phyloP scores from a whole-genome alignment of 257 asterid species.

The Apocynum venetum region DNA sequence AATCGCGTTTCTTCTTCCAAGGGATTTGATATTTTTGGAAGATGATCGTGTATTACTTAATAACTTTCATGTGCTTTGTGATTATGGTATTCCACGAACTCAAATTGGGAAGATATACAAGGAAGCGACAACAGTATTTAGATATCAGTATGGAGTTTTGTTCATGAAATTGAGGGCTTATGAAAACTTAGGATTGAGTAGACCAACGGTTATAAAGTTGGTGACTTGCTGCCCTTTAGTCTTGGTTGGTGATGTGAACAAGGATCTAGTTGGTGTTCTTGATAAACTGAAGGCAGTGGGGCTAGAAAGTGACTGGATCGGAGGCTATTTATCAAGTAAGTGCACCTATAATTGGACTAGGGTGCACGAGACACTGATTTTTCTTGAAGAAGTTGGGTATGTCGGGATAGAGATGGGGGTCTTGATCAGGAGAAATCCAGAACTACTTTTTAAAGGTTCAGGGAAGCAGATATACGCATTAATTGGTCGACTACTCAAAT shows the following conservation, averaged over 20 bases:
- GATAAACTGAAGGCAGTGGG: constrained; percentile 48
- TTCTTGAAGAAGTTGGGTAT: constrained; percentile 67
- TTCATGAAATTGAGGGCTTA: constrained; percentile 47
- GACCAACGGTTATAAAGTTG: constrained; percentile 55
- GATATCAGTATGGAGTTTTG: constrained; percentile 44
- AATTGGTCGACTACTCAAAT: constrained; percentile 61
- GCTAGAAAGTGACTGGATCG: constrained; percentile 58
- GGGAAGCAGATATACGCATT: constrained; percentile 62
- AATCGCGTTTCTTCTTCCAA: constrained; percentile 52
- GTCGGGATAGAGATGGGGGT: constrained; percentile 39
- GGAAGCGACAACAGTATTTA: constrained; percentile 58
- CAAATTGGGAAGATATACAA: constrained; percentile 72
- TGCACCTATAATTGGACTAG: constrained; percentile 58
- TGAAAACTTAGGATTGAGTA: constrained; percentile 61
- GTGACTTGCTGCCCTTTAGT: constrained; percentile 63
- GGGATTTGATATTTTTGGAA: constrained; percentile 50
- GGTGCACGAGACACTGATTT: constrained; percentile 44
- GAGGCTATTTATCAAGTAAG: constrained; percentile 49
- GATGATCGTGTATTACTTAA: constrained; percentile 63
- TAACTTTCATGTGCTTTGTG: constrained; percentile 63
- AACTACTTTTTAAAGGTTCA: constrained; percentile 63
- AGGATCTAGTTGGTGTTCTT: constrained; percentile 45
- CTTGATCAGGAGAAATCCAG: constrained; percentile 47
- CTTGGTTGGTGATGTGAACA: constrained; percentile 50
- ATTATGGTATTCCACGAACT: constrained; percentile 69